phyloP scores from a whole-genome alignment of 345 rosid species.

The Brassica incana region DNA sequence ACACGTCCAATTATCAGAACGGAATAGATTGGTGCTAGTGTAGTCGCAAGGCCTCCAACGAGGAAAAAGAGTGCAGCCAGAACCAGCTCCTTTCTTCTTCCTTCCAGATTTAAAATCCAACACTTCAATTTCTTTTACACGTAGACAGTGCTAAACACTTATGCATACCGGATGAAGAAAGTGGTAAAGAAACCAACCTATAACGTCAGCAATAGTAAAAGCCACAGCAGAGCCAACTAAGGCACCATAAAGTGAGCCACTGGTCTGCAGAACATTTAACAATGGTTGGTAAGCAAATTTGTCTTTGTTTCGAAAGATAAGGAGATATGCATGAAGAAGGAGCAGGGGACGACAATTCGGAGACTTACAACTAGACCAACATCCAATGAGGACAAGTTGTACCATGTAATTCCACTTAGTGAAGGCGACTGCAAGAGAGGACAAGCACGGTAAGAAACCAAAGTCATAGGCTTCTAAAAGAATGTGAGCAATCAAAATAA shows the following conservation, averaged over 20 bases:
- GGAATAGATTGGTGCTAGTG: conserved; percentile 65
- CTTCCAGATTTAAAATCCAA: conserved; percentile 44
- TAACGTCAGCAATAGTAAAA: conserved; percentile 76
- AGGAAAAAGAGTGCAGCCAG: conserved; percentile 70
- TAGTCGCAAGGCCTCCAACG: conserved; percentile 80
- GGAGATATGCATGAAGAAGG: conserved; percentile 1
- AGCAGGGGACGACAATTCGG: background rate
- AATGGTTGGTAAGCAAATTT: background rate
- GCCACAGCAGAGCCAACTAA: conserved; percentile 89
- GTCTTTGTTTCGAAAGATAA: background rate
- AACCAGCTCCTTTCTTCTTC: conserved; percentile 88
- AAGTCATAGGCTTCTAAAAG: background rate
- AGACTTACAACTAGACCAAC: conserved; percentile 91
- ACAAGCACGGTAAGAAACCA: conserved; percentile 6
- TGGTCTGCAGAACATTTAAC: conserved; percentile 68
- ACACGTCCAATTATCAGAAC: conserved; percentile 84
- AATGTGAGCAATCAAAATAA: background rate
- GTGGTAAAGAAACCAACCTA: conserved; percentile 52
- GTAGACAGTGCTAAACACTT: conserved; percentile 5
- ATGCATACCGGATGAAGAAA: background rate
- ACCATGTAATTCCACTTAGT: conserved; percentile 84
- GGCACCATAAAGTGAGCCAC: conserved; percentile 96
- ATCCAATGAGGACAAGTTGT: conserved; percentile 74
- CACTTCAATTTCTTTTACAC: conserved; percentile 29
- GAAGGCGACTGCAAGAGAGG: conserved; percentile 63